Percentiles rank a stretch among this genome's conserved stretches.
These are phyloP conservation scores for Puya raimondii DNA, from an alignment of 176 grass and related monocot species.

Conservation along the genomic window DNA sequence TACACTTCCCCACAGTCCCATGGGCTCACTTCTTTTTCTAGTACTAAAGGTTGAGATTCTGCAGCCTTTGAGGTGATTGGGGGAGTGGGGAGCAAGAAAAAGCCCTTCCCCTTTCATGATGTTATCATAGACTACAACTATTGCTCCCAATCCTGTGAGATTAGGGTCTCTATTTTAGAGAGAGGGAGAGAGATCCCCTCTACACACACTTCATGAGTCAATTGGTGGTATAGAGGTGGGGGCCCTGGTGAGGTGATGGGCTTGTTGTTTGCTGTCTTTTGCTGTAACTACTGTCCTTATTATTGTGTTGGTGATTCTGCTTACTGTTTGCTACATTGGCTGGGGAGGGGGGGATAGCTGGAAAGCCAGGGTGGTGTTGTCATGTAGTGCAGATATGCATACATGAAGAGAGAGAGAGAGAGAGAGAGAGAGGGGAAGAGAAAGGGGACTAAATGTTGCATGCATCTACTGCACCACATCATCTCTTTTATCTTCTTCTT, in stretches of 20 bases:
- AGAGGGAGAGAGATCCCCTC: too few relatives aligned
- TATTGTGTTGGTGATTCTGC: not conserved
- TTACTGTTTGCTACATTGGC: not conserved
- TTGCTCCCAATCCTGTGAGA: not conserved
- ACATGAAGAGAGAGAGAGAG: not conserved
- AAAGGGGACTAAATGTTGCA: not conserved
- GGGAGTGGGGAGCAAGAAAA: not conserved
- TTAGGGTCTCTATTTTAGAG: not conserved
- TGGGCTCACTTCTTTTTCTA: slow-evolving; percentile 4
- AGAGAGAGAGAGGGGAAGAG: not conserved
- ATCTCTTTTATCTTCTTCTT: too few relatives aligned
- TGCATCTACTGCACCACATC: too few relatives aligned
- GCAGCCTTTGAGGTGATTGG: not conserved
- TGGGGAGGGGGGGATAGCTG: not conserved
- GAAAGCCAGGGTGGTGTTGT: slow-evolving; percentile 13
- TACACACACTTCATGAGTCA: too few relatives aligned
- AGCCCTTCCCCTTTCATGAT: not conserved
- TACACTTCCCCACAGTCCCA: slow-evolving; percentile 9
- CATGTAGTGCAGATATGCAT: not conserved
- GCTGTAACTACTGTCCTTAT: not conserved
- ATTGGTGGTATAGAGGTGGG: not conserved
- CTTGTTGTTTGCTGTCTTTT: slow-evolving; percentile 4
- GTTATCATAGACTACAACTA: not conserved
- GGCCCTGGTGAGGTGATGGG: not conserved
- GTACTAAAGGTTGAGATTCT: not conserved